Evolutionary conservation across 768 basidiomycete species (phyloP).

Genomic region (Grammothele lineata): DNA sequence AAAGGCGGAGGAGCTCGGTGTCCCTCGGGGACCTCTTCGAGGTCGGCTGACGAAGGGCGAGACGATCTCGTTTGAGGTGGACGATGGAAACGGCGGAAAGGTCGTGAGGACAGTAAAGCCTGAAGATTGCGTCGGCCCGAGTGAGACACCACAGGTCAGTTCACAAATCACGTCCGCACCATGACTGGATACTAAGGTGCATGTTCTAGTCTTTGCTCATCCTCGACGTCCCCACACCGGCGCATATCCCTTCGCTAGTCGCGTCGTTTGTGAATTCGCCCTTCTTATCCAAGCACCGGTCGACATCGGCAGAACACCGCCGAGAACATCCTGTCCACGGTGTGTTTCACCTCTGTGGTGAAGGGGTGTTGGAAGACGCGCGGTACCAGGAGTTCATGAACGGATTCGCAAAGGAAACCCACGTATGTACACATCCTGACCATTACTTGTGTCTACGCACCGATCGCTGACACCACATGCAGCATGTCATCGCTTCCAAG

Average conservation of each 20-base stretch:
- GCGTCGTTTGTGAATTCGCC: constrained; percentile 42
- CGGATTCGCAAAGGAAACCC: constrained; percentile 51
- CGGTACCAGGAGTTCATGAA: constrained; percentile 72
- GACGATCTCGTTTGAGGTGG: constrained; percentile 50
- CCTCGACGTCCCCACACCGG: constrained; percentile 64
- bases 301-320: constrained; percentile 34
- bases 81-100: constrained; percentile 38
- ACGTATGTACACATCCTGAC: constrained; percentile 56
- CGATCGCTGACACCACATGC: constrained; percentile 4
- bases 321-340: constrained; percentile 45
- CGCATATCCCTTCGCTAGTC: constrained; percentile 50
- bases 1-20: constrained; percentile 59
- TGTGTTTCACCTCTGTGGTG: constrained; percentile 70
- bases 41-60: constrained; percentile 61
- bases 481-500: constrained; percentile 77
- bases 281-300: constrained; percentile 47
- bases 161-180: no score
- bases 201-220: constrained; percentile 59
- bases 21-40: constrained; percentile 58
- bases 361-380: constrained; percentile 63
- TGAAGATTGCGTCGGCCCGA: constrained; percentile 56
- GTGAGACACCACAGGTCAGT: constrained; percentile 45
- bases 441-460: background rate
- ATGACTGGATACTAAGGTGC: no score
- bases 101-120: constrained; percentile 49